phyloP scores from a whole-genome alignment of 306 rosid genomes.

The Quillaja saponaria region DNA sequence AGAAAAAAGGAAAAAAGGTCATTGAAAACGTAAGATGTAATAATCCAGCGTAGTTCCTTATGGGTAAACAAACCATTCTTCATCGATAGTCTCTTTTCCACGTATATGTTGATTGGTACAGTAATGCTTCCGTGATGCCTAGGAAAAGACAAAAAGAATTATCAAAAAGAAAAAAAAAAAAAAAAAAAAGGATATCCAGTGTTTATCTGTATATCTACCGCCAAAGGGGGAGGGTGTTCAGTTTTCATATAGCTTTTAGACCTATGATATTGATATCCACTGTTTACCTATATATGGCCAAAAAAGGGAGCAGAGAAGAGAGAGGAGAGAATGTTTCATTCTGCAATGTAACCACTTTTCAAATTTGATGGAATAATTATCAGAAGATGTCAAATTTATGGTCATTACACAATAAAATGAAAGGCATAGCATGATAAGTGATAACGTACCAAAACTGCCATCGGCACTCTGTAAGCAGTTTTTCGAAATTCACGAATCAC shows the following conservation, averaged over 20 bases:
- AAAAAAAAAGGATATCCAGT: background rate
- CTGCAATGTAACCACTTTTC: conserved; percentile 19
- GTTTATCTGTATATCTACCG: too few relatives aligned
- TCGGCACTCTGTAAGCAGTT: conserved; percentile 83
- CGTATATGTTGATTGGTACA: conserved; percentile 73
- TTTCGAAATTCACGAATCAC: conserved; percentile 78
- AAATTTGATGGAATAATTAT: conserved; percentile 2
- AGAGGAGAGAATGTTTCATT: too few relatives aligned
- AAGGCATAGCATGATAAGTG: conserved; percentile 17
- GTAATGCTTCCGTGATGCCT: conserved; percentile 91
- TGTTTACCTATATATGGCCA: too few relatives aligned
- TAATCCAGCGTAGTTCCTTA: too few relatives aligned
- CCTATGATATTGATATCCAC: too few relatives aligned
- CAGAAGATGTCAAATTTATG: background rate
- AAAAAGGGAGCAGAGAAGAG: too few relatives aligned
- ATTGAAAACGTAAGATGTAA: too few relatives aligned
- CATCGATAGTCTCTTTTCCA: conserved; percentile 68
- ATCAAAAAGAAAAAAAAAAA: conserved; percentile 18
- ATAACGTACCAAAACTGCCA: conserved; percentile 84
- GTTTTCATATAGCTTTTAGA: too few relatives aligned
- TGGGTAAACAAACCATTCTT: conserved; percentile 82
- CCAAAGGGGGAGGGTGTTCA: too few relatives aligned
- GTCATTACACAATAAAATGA: background rate
- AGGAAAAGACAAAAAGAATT: conserved; percentile 25
- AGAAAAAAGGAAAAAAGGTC: conserved; percentile 4